These are phyloP conservation scores for Aspergillus bridgeri DNA, from an alignment of 495 filamentous ascomycete species.

Conservation along the genomic window DNA sequence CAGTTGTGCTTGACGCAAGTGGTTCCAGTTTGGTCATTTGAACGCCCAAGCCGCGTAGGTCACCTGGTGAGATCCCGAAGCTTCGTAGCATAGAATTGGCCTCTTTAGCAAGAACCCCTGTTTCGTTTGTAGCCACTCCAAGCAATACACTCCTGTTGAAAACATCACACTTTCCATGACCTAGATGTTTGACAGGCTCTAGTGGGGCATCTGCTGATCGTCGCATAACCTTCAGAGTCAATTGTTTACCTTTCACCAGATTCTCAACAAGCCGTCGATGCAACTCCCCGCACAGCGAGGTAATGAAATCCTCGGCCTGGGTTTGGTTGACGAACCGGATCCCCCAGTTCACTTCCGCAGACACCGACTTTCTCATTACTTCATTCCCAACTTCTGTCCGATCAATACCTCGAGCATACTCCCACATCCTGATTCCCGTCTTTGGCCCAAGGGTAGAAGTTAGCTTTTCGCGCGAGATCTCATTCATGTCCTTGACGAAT, in stretches of 20 bases:
- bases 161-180: conserved; percentile 90
- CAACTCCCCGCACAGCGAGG: conserved; percentile 77
- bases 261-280: conserved; percentile 76
- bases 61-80: conserved; percentile 83
- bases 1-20: conserved; percentile 48
- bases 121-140: conserved; percentile 74
- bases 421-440: conserved; percentile 86
- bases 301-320: conserved; percentile 87
- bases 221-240: conserved; percentile 92
- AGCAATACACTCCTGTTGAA: conserved; percentile 83
- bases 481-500: conserved; percentile 75
- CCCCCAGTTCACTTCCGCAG: conserved; percentile 97
- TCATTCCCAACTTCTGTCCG: conserved; percentile 81
- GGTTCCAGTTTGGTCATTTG: conserved; percentile 91
- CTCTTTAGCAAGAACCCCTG: conserved; percentile 69
- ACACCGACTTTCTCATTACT: conserved; percentile 79
- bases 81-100: conserved; percentile 76
- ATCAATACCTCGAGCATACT: conserved; percentile 89
- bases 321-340: conserved; percentile 87
- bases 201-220: conserved; percentile 81
- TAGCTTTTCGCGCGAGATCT: conserved; percentile 70
- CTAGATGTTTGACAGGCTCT: conserved; percentile 90
- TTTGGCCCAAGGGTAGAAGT: conserved; percentile 76
- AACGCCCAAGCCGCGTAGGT: conserved; percentile 83
- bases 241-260: conserved; percentile 76